phyloP scores from a whole-genome alignment of 306 rosid species.

The Erythrophleum fordii region DNA sequence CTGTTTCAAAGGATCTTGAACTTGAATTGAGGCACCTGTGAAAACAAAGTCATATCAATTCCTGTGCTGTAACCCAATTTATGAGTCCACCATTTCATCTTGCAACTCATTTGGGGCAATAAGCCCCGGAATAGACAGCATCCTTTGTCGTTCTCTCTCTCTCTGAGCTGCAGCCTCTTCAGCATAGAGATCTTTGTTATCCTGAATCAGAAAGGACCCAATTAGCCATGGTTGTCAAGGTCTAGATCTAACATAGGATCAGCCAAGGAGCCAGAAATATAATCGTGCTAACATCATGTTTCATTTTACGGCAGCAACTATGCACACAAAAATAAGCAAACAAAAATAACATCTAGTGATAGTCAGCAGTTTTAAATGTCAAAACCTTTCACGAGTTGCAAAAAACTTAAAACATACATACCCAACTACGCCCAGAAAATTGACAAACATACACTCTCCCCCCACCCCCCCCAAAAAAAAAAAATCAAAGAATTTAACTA shows the following conservation, averaged over 20 bases:
- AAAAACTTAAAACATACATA: not conserved
- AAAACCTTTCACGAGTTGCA: not conserved
- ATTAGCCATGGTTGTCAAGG: not conserved
- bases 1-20: slow-evolving; percentile 49
- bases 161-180: slow-evolving; percentile 98
- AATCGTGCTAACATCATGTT: not conserved
- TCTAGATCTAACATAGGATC: not conserved
- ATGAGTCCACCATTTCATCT: slow-evolving; percentile 96
- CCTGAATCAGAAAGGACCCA: slow-evolving; percentile 56
- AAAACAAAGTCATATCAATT: slow-evolving; percentile 43
- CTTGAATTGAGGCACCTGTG: slow-evolving; percentile 49
- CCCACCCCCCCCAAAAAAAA: too few species aligned
- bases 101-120: slow-evolving; percentile 97
- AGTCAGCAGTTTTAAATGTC: not conserved
- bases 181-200: slow-evolving; percentile 94
- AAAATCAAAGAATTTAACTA: not conserved
- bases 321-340: not conserved
- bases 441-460: not conserved
- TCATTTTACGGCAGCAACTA: not conserved
- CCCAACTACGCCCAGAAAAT: not conserved
- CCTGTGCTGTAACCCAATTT: slow-evolving; percentile 39
- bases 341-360: not conserved
- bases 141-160: slow-evolving; percentile 92
- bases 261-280: not conserved
- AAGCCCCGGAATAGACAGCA: slow-evolving; percentile 97